Percentiles rank a stretch among this genome's conserved stretches.
Evolutionary conservation across 305 asterid species (phyloP).

Genomic region (Rubia tinctorum): DNA sequence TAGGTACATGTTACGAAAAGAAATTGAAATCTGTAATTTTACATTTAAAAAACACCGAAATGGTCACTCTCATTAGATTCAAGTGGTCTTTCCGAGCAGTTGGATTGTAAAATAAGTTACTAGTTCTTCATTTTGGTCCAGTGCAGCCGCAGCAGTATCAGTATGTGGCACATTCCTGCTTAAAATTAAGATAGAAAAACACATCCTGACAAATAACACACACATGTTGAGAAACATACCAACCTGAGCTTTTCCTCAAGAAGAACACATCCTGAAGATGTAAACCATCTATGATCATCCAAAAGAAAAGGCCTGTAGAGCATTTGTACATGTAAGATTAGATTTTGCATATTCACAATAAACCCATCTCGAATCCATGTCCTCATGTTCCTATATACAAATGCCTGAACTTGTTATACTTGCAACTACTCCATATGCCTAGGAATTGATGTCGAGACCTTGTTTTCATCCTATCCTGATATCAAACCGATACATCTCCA

Average conservation of each 20-base stretch:
- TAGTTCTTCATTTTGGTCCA: too few species aligned
- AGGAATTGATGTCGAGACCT: constrained; percentile 8
- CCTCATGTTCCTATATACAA: constrained; percentile 15
- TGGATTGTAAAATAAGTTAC: too few species aligned
- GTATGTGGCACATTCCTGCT: too few species aligned
- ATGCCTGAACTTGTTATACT: constrained; percentile 17
- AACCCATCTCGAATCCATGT: constrained; percentile 5
- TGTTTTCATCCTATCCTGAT: constrained; percentile 4
- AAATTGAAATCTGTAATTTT: too few species aligned
- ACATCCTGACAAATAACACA: neutral
- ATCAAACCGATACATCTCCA: neutral
- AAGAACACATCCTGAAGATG: neutral
- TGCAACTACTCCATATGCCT: constrained; percentile 20
- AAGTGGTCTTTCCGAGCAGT: too few species aligned
- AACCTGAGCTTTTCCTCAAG: neutral
- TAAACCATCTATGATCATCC: neutral
- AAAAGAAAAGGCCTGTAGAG: neutral
- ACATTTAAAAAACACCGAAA: too few species aligned
- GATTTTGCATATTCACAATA: constrained; percentile 11
- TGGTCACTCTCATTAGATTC: too few species aligned
- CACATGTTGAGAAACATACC: neutral
- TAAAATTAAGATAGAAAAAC: too few species aligned
- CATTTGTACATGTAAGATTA: constrained; percentile 11
- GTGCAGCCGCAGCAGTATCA: too few species aligned
- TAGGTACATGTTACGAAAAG: too few species aligned